Percentiles rank a stretch among this genome's conserved stretches.
phyloP scores from a whole-genome alignment of 202 grass and related monocot genomes.

The Sporobolus alterniflorus region DNA sequence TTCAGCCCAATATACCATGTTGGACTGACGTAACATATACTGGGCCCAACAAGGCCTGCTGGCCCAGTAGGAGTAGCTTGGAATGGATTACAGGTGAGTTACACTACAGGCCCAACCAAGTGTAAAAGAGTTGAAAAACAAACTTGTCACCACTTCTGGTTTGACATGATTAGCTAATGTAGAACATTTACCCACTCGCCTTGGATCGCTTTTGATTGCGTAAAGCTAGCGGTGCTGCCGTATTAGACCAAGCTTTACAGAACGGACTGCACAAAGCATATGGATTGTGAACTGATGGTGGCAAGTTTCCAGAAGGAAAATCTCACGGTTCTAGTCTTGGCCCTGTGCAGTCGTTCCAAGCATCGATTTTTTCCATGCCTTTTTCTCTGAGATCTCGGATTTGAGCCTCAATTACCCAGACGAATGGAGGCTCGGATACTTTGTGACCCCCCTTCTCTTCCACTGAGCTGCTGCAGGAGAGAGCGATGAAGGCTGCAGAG shows the following conservation, averaged over 20 bases:
- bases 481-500: slow-evolving; percentile 41
- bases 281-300: background rate
- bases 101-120: too few species aligned
- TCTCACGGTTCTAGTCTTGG: background rate
- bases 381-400: slow-evolving; percentile 56
- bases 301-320: background rate
- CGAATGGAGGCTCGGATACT: slow-evolving; percentile 37
- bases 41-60: too few species aligned
- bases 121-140: too few species aligned
- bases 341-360: background rate
- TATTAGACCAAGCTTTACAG: background rate
- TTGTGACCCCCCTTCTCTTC: slow-evolving; percentile 36
- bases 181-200: too few species aligned
- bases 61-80: too few species aligned
- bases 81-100: too few species aligned
- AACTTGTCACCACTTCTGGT: too few species aligned
- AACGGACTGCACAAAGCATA: background rate
- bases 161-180: too few species aligned
- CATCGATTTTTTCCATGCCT: background rate
- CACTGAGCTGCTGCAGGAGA: slow-evolving; percentile 36
- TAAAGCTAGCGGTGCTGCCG: background rate
- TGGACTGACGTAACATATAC: too few species aligned
- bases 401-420: slow-evolving; percentile 37
- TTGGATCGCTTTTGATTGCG: background rate
- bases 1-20: too few species aligned